Conservation (phyloP, 2,329 filamentous ascomycete genomes). For the Penicillium sp. region DNA sequence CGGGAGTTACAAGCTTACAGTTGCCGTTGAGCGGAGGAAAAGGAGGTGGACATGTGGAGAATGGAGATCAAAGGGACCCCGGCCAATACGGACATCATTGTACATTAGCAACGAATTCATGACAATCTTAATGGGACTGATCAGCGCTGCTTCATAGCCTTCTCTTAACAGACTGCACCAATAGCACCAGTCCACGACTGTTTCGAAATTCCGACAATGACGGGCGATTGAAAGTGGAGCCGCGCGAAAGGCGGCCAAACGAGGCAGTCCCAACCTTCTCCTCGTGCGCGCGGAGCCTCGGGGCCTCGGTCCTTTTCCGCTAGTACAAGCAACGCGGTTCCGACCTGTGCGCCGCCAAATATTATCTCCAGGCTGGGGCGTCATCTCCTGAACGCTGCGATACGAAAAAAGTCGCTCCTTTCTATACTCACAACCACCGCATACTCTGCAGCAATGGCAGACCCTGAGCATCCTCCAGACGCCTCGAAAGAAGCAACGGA, state of each 20-base stretch:
- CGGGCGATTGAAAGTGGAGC: neutral
- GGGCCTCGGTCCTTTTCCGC: constrained; percentile 32
- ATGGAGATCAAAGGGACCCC: neutral
- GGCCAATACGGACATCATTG: too few relatives aligned
- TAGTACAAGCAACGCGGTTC: constrained; percentile 9
- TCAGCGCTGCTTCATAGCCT: too few relatives aligned
- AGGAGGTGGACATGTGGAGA: neutral
- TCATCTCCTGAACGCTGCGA: neutral
- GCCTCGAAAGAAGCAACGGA: constrained; percentile 12
- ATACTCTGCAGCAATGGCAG: constrained; percentile 22
- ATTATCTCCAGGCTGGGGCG: neutral
- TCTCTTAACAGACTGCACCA: too few relatives aligned
- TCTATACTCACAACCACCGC: neutral
- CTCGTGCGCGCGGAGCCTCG: constrained; percentile 18
- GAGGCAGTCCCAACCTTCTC: constrained; percentile 16
- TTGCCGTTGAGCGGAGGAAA: neutral
- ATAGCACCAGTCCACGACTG: neutral
- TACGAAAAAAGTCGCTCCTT: constrained; percentile 3
- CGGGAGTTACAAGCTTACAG: neutral
- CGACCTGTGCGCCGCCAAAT: neutral
- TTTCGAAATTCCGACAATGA: too few relatives aligned
- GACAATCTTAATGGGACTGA: too few relatives aligned
- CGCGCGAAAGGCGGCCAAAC: constrained; percentile 11
- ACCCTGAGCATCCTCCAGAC: constrained; percentile 20
- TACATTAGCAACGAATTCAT: too few relatives aligned